Evolutionary conservation across 495 filamentous ascomycete species (phyloP).

Genomic region (Cryomyces minteri): DNA sequence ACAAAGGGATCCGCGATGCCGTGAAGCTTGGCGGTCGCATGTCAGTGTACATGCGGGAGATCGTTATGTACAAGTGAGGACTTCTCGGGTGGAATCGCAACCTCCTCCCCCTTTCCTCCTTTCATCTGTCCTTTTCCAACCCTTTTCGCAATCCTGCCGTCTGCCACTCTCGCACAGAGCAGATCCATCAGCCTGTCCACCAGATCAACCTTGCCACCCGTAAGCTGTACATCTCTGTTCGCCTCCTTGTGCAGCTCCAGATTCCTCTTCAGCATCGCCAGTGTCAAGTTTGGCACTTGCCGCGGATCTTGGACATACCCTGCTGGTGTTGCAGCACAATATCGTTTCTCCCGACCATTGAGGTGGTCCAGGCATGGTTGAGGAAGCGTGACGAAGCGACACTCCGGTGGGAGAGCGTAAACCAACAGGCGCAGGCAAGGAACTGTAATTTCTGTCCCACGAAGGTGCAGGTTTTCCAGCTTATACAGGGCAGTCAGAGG

Average conservation of each 20-base stretch:
- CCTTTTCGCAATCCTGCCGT: slow-evolving; percentile 9
- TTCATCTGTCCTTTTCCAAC: slow-evolving; percentile 2
- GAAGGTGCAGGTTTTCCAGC: slow-evolving; percentile 14
- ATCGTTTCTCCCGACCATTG: slow-evolving; percentile 9
- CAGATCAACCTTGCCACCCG: slow-evolving; percentile 14
- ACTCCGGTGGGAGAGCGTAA: slow-evolving; percentile 8
- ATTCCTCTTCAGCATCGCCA: slow-evolving; percentile 15
- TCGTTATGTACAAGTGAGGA: too few relatives aligned
- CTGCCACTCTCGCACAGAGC: slow-evolving; percentile 13
- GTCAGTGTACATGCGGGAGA: too few relatives aligned
- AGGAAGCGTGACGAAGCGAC: slow-evolving; percentile 16
- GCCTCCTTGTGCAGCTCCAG: slow-evolving; percentile 14
- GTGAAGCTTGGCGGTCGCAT: too few relatives aligned
- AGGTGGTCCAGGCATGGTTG: slow-evolving; percentile 10
- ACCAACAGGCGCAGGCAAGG: slow-evolving; percentile 17
- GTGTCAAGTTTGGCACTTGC: slow-evolving; percentile 8
- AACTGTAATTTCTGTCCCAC: slow-evolving; percentile 17
- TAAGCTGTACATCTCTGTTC: slow-evolving; percentile 13
- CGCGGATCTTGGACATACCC: slow-evolving; percentile 10
- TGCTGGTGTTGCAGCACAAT: slow-evolving; percentile 13
- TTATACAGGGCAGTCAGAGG: slow-evolving; percentile 11
- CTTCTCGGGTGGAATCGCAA: too few relatives aligned
- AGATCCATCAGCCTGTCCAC: slow-evolving; percentile 9
- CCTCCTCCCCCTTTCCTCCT: too few relatives aligned
- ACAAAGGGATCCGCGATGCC: too few relatives aligned